Percentiles rank a stretch among this genome's conserved stretches.
Conservation (phyloP, 208 protist species). For the Leishmania amazonensis region DNA sequence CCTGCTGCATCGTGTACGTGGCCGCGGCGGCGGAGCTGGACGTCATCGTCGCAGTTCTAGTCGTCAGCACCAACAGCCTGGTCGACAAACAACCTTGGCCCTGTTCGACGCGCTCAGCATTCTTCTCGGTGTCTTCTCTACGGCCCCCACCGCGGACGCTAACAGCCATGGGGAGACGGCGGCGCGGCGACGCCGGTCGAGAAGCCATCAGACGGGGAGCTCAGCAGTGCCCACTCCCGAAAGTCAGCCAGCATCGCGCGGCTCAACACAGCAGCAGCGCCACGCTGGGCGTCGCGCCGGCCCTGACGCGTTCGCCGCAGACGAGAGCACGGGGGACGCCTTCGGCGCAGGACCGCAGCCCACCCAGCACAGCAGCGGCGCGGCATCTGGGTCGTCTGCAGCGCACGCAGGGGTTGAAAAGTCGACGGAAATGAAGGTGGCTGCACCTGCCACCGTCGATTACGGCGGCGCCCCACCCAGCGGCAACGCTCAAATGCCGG, state of each 20-base stretch:
- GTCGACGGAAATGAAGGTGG: not conserved
- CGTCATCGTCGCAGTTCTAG: not conserved
- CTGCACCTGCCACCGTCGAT: not conserved
- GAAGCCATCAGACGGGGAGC: not conserved
- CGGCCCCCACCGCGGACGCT: not conserved
- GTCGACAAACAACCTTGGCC: not conserved
- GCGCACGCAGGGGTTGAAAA: not conserved
- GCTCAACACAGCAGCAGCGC: not conserved
- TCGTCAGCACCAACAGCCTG: not conserved
- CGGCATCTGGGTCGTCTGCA: not conserved
- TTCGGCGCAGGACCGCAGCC: not conserved
- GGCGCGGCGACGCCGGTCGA: not conserved
- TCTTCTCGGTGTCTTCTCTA: not conserved
- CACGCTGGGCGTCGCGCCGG: not conserved
- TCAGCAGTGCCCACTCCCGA: not conserved
- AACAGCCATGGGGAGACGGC: not conserved
- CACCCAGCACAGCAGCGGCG: not conserved
- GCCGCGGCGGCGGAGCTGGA: not conserved
- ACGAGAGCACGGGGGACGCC: not conserved
- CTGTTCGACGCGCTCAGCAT: constrained; percentile 6
- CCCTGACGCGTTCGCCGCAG: not conserved
- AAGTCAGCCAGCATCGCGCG: not conserved
- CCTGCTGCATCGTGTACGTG: not conserved
- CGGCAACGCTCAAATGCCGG: constrained; percentile 1
- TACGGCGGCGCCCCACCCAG: not conserved